Conservation (phyloP, 1,284 basidiomycete genomes). For the Heterobasidion annosum region DNA sequence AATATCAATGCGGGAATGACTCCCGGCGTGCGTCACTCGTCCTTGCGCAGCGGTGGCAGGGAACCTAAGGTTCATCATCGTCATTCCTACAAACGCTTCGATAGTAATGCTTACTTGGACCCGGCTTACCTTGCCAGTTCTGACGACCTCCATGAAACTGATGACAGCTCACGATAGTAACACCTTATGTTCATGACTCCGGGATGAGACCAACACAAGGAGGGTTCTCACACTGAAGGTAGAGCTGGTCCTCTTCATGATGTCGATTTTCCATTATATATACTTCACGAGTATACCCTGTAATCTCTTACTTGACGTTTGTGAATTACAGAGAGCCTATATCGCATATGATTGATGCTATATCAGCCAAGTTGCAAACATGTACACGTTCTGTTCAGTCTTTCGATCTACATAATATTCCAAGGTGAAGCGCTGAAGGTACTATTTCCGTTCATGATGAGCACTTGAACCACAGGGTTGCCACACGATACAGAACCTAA, state of each 20-base stretch:
- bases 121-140: neutral
- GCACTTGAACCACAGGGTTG: too few relatives aligned
- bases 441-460: too few relatives aligned
- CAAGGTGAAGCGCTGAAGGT: too few relatives aligned
- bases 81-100: neutral
- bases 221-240: neutral
- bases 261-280: neutral
- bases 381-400: too few relatives aligned
- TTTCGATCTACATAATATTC: too few relatives aligned
- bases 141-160: neutral
- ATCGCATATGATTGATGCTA: neutral
- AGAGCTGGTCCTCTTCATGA: neutral
- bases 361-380: too few relatives aligned
- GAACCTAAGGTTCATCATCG: conserved; percentile 1
- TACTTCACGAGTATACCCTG: neutral
- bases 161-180: neutral
- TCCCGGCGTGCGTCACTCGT: conserved; percentile 7
- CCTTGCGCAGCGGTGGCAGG: conserved; percentile 2
- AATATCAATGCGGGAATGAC: conserved; percentile 10
- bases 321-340: neutral
- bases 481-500: too few relatives aligned
- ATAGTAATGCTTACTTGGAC: neutral
- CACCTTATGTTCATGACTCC: neutral
- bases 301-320: neutral
- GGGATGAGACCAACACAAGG: neutral